Base-by-base conservation (phyloP, 2,329 filamentous ascomycete species). In the Cytospora chrysosperma region DNA sequence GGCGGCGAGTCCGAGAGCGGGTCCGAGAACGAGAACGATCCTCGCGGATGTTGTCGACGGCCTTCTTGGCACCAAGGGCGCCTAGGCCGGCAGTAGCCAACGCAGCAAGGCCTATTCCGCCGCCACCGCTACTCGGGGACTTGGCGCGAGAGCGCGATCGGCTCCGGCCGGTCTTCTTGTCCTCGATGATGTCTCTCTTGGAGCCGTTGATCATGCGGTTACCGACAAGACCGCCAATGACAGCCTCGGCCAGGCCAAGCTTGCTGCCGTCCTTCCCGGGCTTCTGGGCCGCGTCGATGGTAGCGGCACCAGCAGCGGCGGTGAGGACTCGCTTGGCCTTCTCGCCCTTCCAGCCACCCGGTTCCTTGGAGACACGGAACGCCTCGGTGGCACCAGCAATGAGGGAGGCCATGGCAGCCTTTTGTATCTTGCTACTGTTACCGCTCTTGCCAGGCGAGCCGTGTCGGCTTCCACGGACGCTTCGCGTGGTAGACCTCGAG, bases 281-380 rank as follows among this genome's bases (percentile, higher is more conserved):
- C 70, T 93, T 84, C 50, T 93, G 84, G 27, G 88, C 88, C 10
- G 88, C 87, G 75, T 97, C 92, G 66, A 97, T 90, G 63, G 92
- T 91, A 69, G 91, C 94, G 65, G 94, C 93, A 76, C 92, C 90
- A 28, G 86, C 84, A 28, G 94, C 94, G 55, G 93, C 93, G 26
- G 94, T 97, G 56, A 96, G 84, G 65, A 98, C 86, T 59, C 94
- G 92, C 80, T 93, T 95, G 68, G 93, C 92, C 78, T 97, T 97
- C 67, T 91, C 90, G 43, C 93, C 94, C 67, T 88, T 90, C 93
- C 93, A 97, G 51, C 89, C 86, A 61, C 94, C 94, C 2, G 92
- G 90, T 67, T 95, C 90, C 71, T 94, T 96, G 74, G 93, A 88
- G 62, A 93, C 88, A 66, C 92, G 89, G 82, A 96, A 96, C 50